phyloP scores from a whole-genome alignment of 1,284 basidiomycete species.

The Cyathus olla region DNA sequence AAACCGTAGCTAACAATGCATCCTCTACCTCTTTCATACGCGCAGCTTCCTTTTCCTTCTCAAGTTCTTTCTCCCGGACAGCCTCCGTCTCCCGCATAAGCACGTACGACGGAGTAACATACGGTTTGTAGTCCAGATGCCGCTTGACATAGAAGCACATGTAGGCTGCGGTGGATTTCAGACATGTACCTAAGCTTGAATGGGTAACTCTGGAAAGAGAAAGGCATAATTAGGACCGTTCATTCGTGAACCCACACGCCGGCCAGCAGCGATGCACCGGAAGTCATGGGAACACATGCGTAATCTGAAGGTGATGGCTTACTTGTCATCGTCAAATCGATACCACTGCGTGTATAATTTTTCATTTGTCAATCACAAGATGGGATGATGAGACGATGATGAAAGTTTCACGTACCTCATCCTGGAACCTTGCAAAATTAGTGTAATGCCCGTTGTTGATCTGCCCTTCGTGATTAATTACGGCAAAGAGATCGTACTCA shows the following conservation, averaged over 20 bases:
- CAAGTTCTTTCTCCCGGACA: constrained; percentile 71
- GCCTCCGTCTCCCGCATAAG: constrained; percentile 76
- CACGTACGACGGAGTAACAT: constrained; percentile 76
- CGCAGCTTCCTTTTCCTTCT: constrained; percentile 64
- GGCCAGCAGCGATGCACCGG: not conserved
- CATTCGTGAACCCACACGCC: not conserved
- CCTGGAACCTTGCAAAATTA: constrained; percentile 81
- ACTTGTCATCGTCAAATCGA: constrained; percentile 96
- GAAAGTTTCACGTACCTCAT: constrained; percentile 66
- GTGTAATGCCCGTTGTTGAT: constrained; percentile 97
- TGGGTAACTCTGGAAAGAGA: constrained; percentile 68
- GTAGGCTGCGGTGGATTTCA: constrained; percentile 79
- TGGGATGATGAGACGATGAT: not conserved
- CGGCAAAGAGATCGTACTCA: constrained; percentile 93
- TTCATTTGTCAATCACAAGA: not conserved
- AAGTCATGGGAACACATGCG: not conserved
- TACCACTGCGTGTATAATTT: constrained; percentile 76
- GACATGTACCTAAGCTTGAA: constrained; percentile 74
- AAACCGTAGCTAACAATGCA: constrained; percentile 51
- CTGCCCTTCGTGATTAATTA: constrained; percentile 95
- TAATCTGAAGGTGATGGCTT: constrained; percentile 26
- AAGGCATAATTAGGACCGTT: constrained; percentile 3
- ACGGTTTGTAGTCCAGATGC: constrained; percentile 83
- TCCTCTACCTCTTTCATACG: constrained; percentile 73
- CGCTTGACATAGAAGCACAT: constrained; percentile 96